These are phyloP conservation scores for Globisporangium spinosum DNA, from an alignment of 352 stramenopile species.

Conservation along the genomic window DNA sequence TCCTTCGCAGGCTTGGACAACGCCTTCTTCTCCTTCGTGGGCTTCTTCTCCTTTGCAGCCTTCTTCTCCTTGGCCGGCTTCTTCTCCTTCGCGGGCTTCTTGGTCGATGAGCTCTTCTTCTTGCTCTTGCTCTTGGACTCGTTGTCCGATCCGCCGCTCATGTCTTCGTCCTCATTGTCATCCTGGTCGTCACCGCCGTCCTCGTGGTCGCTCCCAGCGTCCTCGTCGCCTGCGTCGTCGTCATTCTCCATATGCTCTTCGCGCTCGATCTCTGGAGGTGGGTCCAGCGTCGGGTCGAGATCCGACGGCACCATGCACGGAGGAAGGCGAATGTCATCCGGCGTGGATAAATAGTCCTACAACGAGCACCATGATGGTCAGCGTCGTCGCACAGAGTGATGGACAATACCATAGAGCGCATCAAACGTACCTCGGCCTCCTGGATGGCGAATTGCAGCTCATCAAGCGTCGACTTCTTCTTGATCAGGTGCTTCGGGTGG, in stretches of 20 bases:
- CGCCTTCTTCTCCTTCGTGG: slow-evolving; percentile 20
- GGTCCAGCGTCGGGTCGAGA: slow-evolving; percentile 66
- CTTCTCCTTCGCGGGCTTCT: slow-evolving; percentile 35
- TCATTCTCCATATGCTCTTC: slow-evolving; percentile 26
- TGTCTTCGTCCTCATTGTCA: slow-evolving; percentile 12
- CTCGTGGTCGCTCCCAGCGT: slow-evolving; percentile 20
- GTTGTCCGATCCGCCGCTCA: slow-evolving; percentile 21
- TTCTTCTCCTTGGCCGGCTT: slow-evolving; percentile 28
- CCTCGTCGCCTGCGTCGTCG: slow-evolving; percentile 26
- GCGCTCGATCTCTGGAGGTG: slow-evolving; percentile 39
- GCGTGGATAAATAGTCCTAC: slow-evolving; percentile 71
- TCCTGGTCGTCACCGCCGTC: slow-evolving; percentile 16
- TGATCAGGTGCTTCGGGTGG: slow-evolving; percentile 60
- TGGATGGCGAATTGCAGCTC: slow-evolving; percentile 49
- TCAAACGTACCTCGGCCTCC: slow-evolving; percentile 42
- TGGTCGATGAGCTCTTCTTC: slow-evolving; percentile 23
- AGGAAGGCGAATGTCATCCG: slow-evolving; percentile 69
- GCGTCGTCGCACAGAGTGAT: neutral
- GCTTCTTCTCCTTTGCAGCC: slow-evolving; percentile 19
- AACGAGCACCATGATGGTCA: neutral
- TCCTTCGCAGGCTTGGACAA: slow-evolving; percentile 22
- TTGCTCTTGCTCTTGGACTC: slow-evolving; percentile 26
- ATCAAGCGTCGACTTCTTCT: slow-evolving; percentile 54
- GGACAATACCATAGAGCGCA: neutral
- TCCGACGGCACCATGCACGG: slow-evolving; percentile 81